A percentile compares a stretch with the other conserved stretches of the same genome.
These are phyloP conservation scores for Aschersonia sp. DNA, from an alignment of 2,329 filamentous ascomycete genomes.

Conservation along the genomic window DNA sequence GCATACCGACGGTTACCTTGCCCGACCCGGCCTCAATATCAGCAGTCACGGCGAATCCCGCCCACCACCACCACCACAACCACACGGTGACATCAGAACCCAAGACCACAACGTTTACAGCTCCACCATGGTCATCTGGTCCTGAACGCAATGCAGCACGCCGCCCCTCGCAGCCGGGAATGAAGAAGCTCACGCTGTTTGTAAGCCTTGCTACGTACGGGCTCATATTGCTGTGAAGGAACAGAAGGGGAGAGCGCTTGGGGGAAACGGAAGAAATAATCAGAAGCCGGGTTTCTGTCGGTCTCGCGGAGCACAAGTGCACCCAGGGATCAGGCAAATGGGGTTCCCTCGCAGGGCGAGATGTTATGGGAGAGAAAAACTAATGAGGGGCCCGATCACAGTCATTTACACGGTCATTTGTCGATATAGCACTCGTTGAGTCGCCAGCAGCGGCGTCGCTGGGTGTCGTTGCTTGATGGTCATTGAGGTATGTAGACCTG, in stretches of 20 bases:
- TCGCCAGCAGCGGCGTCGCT: too few relatives aligned
- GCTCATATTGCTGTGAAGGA: slow-evolving; percentile 2
- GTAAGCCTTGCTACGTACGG: slow-evolving; percentile 4
- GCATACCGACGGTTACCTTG: not conserved
- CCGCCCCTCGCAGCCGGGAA: slow-evolving; percentile 3
- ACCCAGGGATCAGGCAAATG: too few relatives aligned
- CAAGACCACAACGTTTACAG: not conserved
- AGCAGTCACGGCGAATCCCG: not conserved
- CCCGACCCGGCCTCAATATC: not conserved
- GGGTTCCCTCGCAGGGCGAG: too few relatives aligned
- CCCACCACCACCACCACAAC: not conserved
- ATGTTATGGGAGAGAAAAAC: too few relatives aligned
- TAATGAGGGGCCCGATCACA: too few relatives aligned
- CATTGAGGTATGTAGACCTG: too few relatives aligned
- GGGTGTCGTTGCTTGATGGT: too few relatives aligned
- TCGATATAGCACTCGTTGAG: too few relatives aligned
- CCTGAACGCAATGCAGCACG: slow-evolving; percentile 1
- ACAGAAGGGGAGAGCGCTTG: not conserved
- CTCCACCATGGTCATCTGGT: not conserved
- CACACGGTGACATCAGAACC: not conserved
- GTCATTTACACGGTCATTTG: too few relatives aligned
- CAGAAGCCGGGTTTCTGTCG: not conserved
- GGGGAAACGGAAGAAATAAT: not conserved
- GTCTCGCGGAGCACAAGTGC: not conserved
- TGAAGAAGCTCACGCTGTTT: slow-evolving; percentile 4